Evolutionary conservation across 2,329 filamentous ascomycete genomes (phyloP).

Genomic region (Colletotrichum musae): DNA sequence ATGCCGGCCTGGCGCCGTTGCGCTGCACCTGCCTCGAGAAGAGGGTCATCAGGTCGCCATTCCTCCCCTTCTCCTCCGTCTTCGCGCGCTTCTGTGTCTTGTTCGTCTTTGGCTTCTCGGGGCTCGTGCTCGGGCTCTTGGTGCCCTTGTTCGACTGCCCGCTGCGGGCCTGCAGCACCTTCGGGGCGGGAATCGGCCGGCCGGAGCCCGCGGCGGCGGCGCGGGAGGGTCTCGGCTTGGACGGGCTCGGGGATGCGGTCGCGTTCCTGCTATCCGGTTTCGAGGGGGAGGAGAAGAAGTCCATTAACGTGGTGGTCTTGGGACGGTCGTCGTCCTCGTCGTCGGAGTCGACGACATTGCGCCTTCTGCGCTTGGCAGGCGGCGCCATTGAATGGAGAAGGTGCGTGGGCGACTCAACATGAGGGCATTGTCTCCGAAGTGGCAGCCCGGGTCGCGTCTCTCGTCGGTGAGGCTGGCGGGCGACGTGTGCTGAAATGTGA

Average conservation of each 20-base stretch:
- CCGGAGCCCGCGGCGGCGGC: background rate
- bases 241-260: constrained; percentile 58
- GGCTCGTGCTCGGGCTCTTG: constrained; percentile 61
- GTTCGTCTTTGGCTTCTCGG: constrained; percentile 60
- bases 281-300: constrained; percentile 68
- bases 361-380: constrained; percentile 71
- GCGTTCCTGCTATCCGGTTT: constrained; percentile 50
- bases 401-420: constrained; percentile 29
- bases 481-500: background rate
- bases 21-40: constrained; percentile 74
- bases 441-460: constrained; percentile 10
- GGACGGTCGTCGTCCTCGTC: constrained; percentile 61
- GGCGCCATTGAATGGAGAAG: constrained; percentile 63
- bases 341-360: constrained; percentile 67
- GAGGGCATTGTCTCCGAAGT: constrained; percentile 24
- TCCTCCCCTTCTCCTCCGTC: constrained; percentile 65
- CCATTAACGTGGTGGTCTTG: constrained; percentile 63
- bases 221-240: constrained; percentile 46
- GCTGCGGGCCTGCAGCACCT: constrained; percentile 45
- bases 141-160: constrained; percentile 44
- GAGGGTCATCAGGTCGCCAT: constrained; percentile 70
- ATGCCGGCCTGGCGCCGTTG: constrained; percentile 44
- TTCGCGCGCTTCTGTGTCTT: constrained; percentile 53
- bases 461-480: constrained; percentile 20
- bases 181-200: constrained; percentile 26